These are phyloP conservation scores for Aspergillus terreus DNA, from an alignment of 2,329 filamentous ascomycete genomes.

Conservation along the genomic window DNA sequence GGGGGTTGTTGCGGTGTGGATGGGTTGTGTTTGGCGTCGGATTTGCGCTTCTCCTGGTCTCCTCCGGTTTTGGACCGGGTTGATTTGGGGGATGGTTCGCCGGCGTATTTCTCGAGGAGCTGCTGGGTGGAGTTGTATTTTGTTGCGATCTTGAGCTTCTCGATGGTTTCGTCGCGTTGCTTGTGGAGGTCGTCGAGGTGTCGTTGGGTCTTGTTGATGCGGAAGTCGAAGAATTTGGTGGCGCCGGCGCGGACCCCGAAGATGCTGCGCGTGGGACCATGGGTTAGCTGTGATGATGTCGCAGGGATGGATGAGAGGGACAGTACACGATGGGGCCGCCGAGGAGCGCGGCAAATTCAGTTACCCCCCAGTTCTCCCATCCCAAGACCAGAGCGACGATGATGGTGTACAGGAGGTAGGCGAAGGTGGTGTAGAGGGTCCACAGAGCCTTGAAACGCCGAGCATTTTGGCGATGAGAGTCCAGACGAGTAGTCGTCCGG, in stretches of 20 bases:
- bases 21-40: conserved; percentile 16
- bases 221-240: conserved; percentile 73
- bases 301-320: background rate
- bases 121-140: conserved; percentile 95
- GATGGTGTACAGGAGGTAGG: conserved; percentile 81
- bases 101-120: conserved; percentile 90
- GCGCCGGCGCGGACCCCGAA: conserved; percentile 67
- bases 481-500: conserved; percentile 67
- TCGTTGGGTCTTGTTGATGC: conserved; percentile 65
- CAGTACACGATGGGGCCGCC: conserved; percentile 72
- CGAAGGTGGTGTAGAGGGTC: conserved; percentile 87
- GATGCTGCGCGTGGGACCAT: conserved; percentile 56
- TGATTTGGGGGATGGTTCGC: conserved; percentile 48
- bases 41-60: conserved; percentile 18
- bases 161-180: conserved; percentile 81
- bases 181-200: conserved; percentile 71
- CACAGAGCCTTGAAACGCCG: conserved; percentile 79
- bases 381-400: conserved; percentile 82
- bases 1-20: conserved; percentile 22
- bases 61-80: conserved; percentile 21
- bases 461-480: conserved; percentile 66
- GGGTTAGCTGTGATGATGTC: background rate
- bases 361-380: conserved; percentile 68
- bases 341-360: conserved; percentile 74
- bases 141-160: conserved; percentile 90